Evolutionary conservation across 176 grass and related monocot genomes (phyloP), one percentile per base, ranked within the genome.

Genomic region (Puccinellia tenuiflora): DNA sequence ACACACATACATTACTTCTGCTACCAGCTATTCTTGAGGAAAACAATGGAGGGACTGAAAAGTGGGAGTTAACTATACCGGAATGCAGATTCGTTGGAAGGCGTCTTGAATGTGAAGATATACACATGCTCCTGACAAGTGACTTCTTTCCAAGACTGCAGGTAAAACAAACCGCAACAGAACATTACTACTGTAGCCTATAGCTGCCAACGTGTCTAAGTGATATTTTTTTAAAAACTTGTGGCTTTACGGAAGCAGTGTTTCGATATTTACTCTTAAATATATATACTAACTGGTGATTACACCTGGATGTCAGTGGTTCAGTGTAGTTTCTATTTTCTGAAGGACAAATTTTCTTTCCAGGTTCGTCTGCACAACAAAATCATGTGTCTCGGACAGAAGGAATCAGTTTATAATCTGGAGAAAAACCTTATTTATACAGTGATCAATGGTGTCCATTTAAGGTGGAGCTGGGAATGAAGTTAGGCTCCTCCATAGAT

Each of bases 301-400:
- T 21, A 60, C 21, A 70, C 15, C 62, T 53, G 40, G 13, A 80
- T 64, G 5, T 73, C 52, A 51, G 51, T 24, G 18, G 40, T 40
- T 51, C 6, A 69, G 29, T 53, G 2, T 47, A 76, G 35, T 76
- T 10, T 80, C 0, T 0, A 30, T 28, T 69, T 77, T 85, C 62
- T 82, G 13, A 67, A 72, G 26, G 9, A 25, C n/a, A 60, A 37
- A 1, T 18, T 7, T 38, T 34, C 48, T 73, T 78, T 88, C 46
- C 85, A 98, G 96, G 96, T 98, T 60, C 89, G 92, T 78, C 80
- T 98, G 52, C 91, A 95, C 83, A 95, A 89, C 78, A 95, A 90
- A 81, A 79, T 92, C 79, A 66, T 87, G 79, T 70, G 78, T 63
- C 71, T 79, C 0, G 79, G 76, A 52, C 79, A 69, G 20, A 88